These are phyloP conservation scores for Neurospora sp. DNA, from an alignment of 495 filamentous ascomycete genomes.

Conservation along the genomic window DNA sequence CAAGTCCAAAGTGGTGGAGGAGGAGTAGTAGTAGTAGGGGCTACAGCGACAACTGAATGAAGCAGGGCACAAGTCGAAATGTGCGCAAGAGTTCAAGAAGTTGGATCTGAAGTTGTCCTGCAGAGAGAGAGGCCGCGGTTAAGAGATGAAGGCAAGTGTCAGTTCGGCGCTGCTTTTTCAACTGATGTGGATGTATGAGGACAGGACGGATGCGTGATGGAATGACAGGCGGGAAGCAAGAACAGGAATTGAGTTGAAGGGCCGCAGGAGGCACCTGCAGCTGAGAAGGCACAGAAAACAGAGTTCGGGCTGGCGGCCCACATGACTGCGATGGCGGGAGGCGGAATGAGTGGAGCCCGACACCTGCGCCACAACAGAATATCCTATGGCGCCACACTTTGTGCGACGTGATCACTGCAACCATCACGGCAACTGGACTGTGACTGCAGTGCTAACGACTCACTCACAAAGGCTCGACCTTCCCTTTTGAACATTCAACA, in stretches of 20 bases:
- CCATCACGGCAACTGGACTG: background rate
- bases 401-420: background rate
- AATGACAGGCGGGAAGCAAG: background rate
- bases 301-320: background rate
- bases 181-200: background rate
- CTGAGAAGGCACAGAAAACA: background rate
- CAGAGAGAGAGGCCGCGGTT: background rate
- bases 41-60: constrained; percentile 1
- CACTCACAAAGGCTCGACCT: background rate
- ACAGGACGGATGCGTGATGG: background rate
- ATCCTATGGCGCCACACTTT: background rate
- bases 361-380: background rate
- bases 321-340: background rate
- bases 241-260: background rate
- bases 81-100: background rate
- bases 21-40: background rate
- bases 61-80: constrained; percentile 4
- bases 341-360: background rate
- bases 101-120: background rate
- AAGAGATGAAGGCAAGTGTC: background rate
- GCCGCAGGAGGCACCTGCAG: background rate
- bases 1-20: background rate
- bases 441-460: background rate
- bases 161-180: background rate
- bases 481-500: background rate